Conservation (phyloP, 2,329 filamentous ascomycete genomes). For the Arthrobotrys entomopaga region DNA sequence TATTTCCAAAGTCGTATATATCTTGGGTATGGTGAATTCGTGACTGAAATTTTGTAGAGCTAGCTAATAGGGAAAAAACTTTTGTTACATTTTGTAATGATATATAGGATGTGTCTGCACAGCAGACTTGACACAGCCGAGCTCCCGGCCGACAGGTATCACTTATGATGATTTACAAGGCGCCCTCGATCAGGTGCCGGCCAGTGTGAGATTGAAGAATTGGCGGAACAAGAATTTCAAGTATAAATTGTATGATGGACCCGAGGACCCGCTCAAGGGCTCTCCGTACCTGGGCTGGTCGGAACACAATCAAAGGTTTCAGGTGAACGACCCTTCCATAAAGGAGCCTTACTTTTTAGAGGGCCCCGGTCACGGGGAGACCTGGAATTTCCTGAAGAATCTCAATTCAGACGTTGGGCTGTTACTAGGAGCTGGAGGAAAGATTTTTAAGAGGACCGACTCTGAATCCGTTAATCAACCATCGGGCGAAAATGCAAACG, state of each 20-base stretch:
- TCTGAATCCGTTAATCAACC: too few species aligned
- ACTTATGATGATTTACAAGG: background rate
- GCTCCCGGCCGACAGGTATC: background rate
- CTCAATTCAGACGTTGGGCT: background rate
- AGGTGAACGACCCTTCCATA: background rate
- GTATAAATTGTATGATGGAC: background rate
- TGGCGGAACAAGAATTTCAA: background rate
- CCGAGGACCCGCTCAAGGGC: background rate
- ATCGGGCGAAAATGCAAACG: too few species aligned
- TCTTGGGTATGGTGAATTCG: too few species aligned
- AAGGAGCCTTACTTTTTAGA: background rate
- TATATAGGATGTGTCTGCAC: background rate
- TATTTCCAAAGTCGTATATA: too few species aligned
- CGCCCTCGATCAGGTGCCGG: background rate
- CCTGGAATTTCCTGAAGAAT: background rate
- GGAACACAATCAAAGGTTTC: background rate
- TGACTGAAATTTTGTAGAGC: too few species aligned
- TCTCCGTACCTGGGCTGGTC: background rate
- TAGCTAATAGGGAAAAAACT: too few species aligned
- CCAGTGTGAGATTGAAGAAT: background rate
- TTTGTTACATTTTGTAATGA: too few species aligned
- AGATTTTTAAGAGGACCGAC: too few species aligned
- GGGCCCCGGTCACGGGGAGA: background rate
- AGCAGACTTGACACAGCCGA: background rate
- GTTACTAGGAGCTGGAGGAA: background rate